phyloP scores from a whole-genome alignment of 176 grass and related monocot genomes.

The Phoenix roebelenii region DNA sequence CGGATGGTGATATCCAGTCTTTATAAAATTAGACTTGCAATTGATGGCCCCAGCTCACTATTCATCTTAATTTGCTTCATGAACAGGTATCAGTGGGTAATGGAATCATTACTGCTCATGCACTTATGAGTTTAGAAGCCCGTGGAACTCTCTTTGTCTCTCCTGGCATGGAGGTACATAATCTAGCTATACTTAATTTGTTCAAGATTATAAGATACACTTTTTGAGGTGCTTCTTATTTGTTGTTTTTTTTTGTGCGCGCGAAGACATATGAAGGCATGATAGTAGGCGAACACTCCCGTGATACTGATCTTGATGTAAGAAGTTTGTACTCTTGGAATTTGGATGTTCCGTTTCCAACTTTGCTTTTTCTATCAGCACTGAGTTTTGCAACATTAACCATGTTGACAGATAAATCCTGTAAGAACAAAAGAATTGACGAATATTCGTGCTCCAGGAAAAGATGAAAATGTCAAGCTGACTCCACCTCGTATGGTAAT shows the following conservation, averaged over 20 bases:
- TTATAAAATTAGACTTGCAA: too few species aligned
- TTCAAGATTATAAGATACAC: too few species aligned
- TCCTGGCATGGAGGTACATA: slow-evolving; percentile 84
- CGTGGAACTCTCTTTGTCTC: slow-evolving; percentile 92
- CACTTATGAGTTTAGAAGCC: slow-evolving; percentile 97
- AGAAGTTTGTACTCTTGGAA: slow-evolving; percentile 16
- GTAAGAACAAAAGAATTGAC: slow-evolving; percentile 97
- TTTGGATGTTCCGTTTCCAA: slow-evolving; percentile 5
- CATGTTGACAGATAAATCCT: slow-evolving; percentile 61
- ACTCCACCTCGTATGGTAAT: slow-evolving; percentile 88
- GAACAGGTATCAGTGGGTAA: slow-evolving; percentile 72
- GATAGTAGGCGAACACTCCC: slow-evolving; percentile 94
- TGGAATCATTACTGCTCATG: slow-evolving; percentile 82
- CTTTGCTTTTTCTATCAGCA: background rate
- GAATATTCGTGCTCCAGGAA: slow-evolving; percentile 84
- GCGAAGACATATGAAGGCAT: slow-evolving; percentile 87
- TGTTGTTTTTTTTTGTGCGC: slow-evolving; percentile 18
- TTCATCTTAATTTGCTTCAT: slow-evolving; percentile 22
- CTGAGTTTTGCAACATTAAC: slow-evolving; percentile 16
- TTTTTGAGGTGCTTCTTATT: background rate
- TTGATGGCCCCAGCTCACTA: too few species aligned
- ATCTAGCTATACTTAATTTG: background rate
- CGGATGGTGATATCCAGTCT: too few species aligned
- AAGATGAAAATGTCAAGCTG: slow-evolving; percentile 91
- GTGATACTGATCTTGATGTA: slow-evolving; percentile 97